Evolutionary conservation across 306 rosid genomes (phyloP).

Genomic region (Trifolium pratense): DNA sequence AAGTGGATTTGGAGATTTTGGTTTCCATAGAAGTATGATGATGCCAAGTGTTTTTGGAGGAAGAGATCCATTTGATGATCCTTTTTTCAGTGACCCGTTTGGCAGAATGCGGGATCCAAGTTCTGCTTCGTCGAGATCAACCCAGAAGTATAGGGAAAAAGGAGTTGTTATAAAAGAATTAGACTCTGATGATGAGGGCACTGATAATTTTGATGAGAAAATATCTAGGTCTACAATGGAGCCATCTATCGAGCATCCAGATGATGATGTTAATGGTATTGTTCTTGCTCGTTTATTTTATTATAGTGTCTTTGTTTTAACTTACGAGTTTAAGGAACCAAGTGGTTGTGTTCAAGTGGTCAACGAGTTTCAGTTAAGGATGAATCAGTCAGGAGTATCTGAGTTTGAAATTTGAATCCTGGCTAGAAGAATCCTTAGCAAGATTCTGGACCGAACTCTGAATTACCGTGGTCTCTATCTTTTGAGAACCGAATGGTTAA

Average conservation of each 20-base stretch:
- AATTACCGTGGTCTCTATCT: no score
- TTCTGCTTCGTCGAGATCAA: slow-evolving; percentile 33
- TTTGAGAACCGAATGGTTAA: no score
- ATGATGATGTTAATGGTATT: slow-evolving; percentile 69
- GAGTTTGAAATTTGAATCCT: no score
- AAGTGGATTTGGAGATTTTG: slow-evolving; percentile 44
- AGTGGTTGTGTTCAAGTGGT: neutral
- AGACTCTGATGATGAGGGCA: slow-evolving; percentile 62
- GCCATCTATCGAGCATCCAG: slow-evolving; percentile 84
- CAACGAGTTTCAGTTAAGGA: neutral
- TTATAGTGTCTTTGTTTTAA: neutral
- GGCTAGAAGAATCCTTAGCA: neutral
- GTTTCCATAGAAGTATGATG: slow-evolving; percentile 50
- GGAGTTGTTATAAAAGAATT: slow-evolving; percentile 72
- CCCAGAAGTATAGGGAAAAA: slow-evolving; percentile 43
- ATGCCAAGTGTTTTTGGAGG: slow-evolving; percentile 61
- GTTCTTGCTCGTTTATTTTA: neutral
- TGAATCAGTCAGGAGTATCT: neutral
- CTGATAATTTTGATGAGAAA: slow-evolving; percentile 19
- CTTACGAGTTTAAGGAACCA: neutral
- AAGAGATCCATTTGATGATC: slow-evolving; percentile 85
- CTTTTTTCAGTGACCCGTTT: slow-evolving; percentile 69
- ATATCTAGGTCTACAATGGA: slow-evolving; percentile 50
- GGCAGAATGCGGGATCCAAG: slow-evolving; percentile 46
- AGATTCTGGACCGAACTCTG: no score